Conservation (phyloP, 768 basidiomycete genomes). For the Gloeophyllum trabeum region DNA sequence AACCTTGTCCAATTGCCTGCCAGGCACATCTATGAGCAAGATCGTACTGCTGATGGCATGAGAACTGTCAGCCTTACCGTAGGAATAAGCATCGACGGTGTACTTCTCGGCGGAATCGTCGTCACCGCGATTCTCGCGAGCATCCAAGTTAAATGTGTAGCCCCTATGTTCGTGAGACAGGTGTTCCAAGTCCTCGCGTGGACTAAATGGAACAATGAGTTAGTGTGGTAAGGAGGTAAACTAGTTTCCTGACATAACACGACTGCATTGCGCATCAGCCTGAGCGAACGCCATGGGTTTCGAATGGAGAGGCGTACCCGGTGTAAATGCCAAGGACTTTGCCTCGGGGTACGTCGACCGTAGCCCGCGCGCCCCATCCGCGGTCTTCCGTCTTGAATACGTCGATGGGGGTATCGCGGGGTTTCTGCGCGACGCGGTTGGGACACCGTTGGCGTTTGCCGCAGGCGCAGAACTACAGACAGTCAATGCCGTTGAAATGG, state of each 20-base stretch:
- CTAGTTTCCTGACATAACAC: no score
- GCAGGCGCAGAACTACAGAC: no score
- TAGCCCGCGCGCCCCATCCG: slow-evolving; percentile 59
- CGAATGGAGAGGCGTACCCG: slow-evolving; percentile 32
- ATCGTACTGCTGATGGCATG: no score
- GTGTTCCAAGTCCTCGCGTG: no score
- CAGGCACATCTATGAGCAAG: no score
- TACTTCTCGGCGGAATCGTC: slow-evolving; percentile 23
- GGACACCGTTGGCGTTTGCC: no score
- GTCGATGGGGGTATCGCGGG: slow-evolving; percentile 45
- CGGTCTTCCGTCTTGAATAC: slow-evolving; percentile 50
- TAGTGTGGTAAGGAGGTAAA: no score
- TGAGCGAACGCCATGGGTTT: background rate
- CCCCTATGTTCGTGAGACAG: slow-evolving; percentile 24
- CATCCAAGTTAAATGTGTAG: slow-evolving; percentile 58
- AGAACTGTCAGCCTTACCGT: no score
- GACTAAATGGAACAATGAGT: no score
- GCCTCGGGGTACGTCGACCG: slow-evolving; percentile 29
- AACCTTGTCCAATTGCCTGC: slow-evolving; percentile 75
- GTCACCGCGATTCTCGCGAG: no score
- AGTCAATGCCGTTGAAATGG: no score
- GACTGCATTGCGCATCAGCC: no score
- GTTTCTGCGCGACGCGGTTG: slow-evolving; percentile 52
- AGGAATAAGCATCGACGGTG: slow-evolving; percentile 42
- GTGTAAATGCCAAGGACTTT: slow-evolving; percentile 60